Evolutionary conservation across 2,329 filamentous ascomycete species (phyloP), one percentile per base, ranked within the genome.

Genomic region (Phoma sp.): DNA sequence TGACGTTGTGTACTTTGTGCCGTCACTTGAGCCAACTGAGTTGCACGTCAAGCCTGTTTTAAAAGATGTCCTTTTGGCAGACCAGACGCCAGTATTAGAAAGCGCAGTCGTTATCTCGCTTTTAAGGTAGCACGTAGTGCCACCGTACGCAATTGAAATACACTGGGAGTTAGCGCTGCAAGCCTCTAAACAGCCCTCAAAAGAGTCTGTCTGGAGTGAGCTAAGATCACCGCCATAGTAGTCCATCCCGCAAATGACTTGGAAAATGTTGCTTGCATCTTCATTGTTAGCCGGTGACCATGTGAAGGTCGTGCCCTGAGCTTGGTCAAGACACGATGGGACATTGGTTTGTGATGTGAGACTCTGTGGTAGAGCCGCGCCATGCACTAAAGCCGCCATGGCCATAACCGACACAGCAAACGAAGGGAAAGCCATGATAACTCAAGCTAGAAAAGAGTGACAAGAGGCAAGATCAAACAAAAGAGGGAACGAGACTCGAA

Each of bases 181-280:
- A 10, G 46, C 36, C 9, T 17, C 30, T 3, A 48, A 14, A 21
- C 46, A 48, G 21, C 23, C 20, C 14, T 36, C 15, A 12, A 48
- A 48, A 9, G 36, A 33, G 20, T 33, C 46, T 4, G 18, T 18
- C 11, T 26, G 28, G 20, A 34, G 6, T n/a, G 46, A 48, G 23
- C 29, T 11, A 10, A 48, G 36, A 15, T 48, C 46, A 21, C 46
- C 46, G n/a, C 37, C 37, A 14, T 23, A 48, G 36, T 48, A 48
- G 10, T 48, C 46, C 10, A 14, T 33, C 2, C 46, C 46, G 14
- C 46, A 48, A 2, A 25, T 42, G 15, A 48, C 18, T 14, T 38
- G 12, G 2, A 47, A 47, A 12, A 38, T 17, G 11, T 15, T 23
- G 7, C 12, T 23, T 1, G 14, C 34, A 18, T 38, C 34, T 10